These are phyloP conservation scores for Dioscorea zingiberensis DNA, from an alignment of 106 monocot genomes.

Conservation along the genomic window DNA sequence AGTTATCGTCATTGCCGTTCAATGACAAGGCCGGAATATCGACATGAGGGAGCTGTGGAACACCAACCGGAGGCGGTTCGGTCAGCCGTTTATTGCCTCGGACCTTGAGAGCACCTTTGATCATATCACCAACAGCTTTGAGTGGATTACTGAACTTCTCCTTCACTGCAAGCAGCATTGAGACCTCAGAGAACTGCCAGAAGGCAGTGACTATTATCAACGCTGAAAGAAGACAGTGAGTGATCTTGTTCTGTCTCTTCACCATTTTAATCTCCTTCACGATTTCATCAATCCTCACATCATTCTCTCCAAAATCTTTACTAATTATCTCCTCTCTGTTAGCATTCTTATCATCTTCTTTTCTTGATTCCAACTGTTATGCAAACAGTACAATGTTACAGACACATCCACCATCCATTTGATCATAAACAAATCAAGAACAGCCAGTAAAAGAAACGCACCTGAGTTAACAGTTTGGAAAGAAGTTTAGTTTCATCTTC, in stretches of 20 bases:
- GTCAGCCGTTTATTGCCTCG: constrained; percentile 16
- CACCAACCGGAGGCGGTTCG: constrained; percentile 14
- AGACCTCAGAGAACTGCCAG: constrained; percentile 51
- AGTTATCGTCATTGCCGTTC: background rate
- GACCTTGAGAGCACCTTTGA: constrained; percentile 14
- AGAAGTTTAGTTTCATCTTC: constrained; percentile 29
- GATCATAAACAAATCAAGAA: background rate
- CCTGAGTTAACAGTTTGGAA: constrained; percentile 35
- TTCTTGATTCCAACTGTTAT: constrained; percentile 20
- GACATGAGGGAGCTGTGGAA: constrained; percentile 22
- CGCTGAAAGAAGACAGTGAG: constrained; percentile 48
- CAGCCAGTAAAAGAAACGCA: background rate
- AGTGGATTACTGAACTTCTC: constrained; percentile 40
- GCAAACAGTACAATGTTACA: background rate
- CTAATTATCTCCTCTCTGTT: background rate
- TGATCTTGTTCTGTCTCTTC: constrained; percentile 54
- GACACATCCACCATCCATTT: background rate
- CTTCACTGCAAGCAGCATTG: constrained; percentile 25
- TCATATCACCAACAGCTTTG: constrained; percentile 22
- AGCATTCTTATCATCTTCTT: constrained; percentile 5
- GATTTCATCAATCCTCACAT: constrained; percentile 20
- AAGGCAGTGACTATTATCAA: constrained; percentile 32
- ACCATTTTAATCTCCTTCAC: constrained; percentile 41
- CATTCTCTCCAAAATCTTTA: constrained; percentile 3
- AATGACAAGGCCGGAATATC: constrained; percentile 26